phyloP scores from a whole-genome alignment of 1,284 basidiomycete genomes.

The Ustilago crameri region DNA sequence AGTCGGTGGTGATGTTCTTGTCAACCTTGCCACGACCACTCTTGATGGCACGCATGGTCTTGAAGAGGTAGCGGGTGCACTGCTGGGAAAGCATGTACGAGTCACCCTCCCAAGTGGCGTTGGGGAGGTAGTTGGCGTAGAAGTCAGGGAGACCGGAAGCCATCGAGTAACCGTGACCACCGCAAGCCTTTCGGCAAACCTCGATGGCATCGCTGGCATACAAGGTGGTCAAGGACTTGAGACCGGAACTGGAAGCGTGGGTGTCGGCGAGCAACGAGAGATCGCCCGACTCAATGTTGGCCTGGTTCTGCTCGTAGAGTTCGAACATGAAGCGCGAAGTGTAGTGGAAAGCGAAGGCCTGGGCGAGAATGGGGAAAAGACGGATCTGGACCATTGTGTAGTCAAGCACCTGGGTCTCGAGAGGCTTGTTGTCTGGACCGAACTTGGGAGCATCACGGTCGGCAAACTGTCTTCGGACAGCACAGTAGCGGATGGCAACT shows the following conservation, averaged over 20 bases:
- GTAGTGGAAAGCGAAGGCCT: conserved; percentile 70
- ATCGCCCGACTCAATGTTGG: conserved; percentile 66
- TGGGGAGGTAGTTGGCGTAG: conserved; percentile 60
- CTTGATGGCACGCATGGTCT: conserved; percentile 64
- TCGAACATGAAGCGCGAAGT: conserved; percentile 67
- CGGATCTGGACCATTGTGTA: conserved; percentile 69
- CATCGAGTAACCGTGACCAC: conserved; percentile 69
- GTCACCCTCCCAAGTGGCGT: conserved; percentile 69
- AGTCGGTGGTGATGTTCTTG: conserved; percentile 66
- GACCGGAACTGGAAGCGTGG: conserved; percentile 67
- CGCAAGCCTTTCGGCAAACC: conserved; percentile 68
- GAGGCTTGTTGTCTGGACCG: conserved; percentile 62
- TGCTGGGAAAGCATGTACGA: conserved; percentile 70
- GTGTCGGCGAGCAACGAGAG: conserved; percentile 69
- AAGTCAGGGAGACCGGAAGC: conserved; percentile 62
- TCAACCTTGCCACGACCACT: conserved; percentile 45
- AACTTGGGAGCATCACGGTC: conserved; percentile 68
- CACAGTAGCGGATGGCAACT: conserved; percentile 69
- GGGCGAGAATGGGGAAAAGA: conserved; percentile 69
- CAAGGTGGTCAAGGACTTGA: conserved; percentile 68
- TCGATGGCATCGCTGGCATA: conserved; percentile 68
- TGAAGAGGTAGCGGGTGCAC: conserved; percentile 68
- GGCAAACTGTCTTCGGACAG: conserved; percentile 69
- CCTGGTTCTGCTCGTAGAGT: conserved; percentile 67
- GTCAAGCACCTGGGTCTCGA: conserved; percentile 69